A percentile compares a stretch with the other conserved stretches of the same genome.
phyloP scores from a whole-genome alignment of 2,329 filamentous ascomycete genomes.

The Colletotrichum coccodes region DNA sequence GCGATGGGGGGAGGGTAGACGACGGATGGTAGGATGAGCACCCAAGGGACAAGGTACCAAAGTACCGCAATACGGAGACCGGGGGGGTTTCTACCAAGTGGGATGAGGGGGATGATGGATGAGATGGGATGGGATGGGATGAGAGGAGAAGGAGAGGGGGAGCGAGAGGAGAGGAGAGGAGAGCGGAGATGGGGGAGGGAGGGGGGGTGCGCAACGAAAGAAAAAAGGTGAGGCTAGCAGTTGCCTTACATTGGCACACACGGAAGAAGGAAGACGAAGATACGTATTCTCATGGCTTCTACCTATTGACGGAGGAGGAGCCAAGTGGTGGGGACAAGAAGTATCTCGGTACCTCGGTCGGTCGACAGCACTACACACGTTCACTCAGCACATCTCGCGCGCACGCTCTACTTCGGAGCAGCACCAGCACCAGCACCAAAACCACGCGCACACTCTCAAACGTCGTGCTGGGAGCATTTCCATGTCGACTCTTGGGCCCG shows the following conservation, averaged over 20 bases:
- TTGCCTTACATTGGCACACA: too few relatives aligned
- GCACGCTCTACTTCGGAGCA: background rate
- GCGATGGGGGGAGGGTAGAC: background rate
- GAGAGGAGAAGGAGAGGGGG: background rate
- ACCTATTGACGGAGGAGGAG: background rate
- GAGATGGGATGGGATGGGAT: constrained; percentile 17
- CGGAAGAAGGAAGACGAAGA: too few relatives aligned
- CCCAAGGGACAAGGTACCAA: constrained; percentile 2
- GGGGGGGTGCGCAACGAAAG: background rate
- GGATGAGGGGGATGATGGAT: background rate
- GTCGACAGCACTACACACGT: background rate
- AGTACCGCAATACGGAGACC: constrained; percentile 3
- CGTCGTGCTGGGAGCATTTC: constrained; percentile 4
- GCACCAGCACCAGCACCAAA: background rate
- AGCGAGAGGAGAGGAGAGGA: background rate
- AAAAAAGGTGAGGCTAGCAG: background rate
- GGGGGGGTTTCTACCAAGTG: constrained; percentile 5
- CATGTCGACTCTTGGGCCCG: constrained; percentile 6
- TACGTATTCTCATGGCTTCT: background rate
- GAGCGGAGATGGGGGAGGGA: background rate
- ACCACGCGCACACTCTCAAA: background rate
- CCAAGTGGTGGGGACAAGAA: background rate
- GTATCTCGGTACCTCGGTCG: background rate
- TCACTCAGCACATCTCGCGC: background rate
- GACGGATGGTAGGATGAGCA: too few relatives aligned